These are phyloP conservation scores for Lithocarpus polystachyus DNA, from an alignment of 306 rosid genomes.

Conservation along the genomic window DNA sequence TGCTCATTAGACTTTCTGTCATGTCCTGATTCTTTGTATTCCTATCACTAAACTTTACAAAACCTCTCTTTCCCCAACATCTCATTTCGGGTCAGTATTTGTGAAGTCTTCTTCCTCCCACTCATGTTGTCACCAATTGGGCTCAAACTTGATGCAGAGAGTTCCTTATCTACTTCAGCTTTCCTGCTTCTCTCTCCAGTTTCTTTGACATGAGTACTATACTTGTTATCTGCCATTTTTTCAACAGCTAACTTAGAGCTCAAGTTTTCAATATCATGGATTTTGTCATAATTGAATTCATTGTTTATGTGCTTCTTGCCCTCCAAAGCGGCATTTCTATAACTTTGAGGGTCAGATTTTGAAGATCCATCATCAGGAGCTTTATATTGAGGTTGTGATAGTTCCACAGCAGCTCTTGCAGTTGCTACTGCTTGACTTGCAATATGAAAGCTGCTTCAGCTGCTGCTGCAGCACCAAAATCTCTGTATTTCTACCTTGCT, in stretches of 20 bases:
- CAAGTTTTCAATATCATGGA: constrained; percentile 3
- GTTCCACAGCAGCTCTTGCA: constrained; percentile 25
- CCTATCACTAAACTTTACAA: too few relatives aligned
- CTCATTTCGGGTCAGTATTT: too few relatives aligned
- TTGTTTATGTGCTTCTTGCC: constrained; percentile 15
- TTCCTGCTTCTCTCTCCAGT: constrained; percentile 13
- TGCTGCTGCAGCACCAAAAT: constrained; percentile 18
- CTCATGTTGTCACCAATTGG: too few relatives aligned
- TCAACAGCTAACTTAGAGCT: not conserved
- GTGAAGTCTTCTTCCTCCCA: too few relatives aligned
- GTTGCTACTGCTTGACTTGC: constrained; percentile 25
- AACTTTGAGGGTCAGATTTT: not conserved
- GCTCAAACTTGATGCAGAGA: constrained; percentile 8
- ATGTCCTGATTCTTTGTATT: too few relatives aligned
- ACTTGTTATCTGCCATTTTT: not conserved
- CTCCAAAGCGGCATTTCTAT: not conserved
- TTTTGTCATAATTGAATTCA: constrained; percentile 4
- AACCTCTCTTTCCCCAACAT: too few relatives aligned
- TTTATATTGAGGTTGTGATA: not conserved
- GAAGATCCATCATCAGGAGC: constrained; percentile 2
- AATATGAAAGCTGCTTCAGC: constrained; percentile 39
- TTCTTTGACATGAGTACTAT: not conserved
- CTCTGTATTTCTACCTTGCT: constrained; percentile 28
- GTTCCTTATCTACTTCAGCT: constrained; percentile 21
- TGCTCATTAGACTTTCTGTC: too few relatives aligned